Evolutionary conservation across 2,329 filamentous ascomycete genomes (phyloP), one percentile per base, ranked within the genome.

Genomic region (Colletotrichum melonis): DNA sequence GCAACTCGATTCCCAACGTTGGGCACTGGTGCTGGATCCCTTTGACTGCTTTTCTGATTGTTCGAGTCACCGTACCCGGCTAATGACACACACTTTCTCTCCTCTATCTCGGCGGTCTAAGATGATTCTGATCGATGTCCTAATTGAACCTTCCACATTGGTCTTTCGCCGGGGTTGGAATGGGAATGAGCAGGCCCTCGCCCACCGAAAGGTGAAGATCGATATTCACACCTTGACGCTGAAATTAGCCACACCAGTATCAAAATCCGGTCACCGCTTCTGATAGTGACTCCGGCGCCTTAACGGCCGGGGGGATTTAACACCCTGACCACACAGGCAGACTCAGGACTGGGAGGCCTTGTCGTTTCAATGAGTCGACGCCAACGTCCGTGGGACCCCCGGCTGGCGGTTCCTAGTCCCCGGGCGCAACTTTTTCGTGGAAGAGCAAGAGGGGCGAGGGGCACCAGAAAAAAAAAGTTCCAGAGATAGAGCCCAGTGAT

Each of bases 281-380:
- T 49, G 38, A 28, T 70, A 16, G 11, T 28, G 49, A 52, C 35
- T 32, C 49, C n/a, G 38, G 38, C 49, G 19, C 46, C 60, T 2
- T 22, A 55, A 35, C 22, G 57, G 30, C 28, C 19, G 56, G 54
- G 56, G 42, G 28, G 2, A 12, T 46, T 32, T 58, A 57, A 58
- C 38, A 49, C 58, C 52, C 49, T 65, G 66, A 24, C 35, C 24
- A 58, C 55, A 22, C 32, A 54, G 69, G 14, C 52, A 22, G 32
- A 64, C 26, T 30, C 54, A 46, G 35, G 70, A 66, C 60, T 32
- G 49, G 67, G 60, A 73, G 56, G 55, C 67, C 71, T 57, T 73
- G 71, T 66, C 71, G 67, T 65, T 58, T 66, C 59, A 62, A 70
- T 71, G 67, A 66, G 70, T 73, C 70, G 56, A 70, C 70, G 35